phyloP scores from a whole-genome alignment of 1,284 basidiomycete species.

The Cryptococcus sp. region DNA sequence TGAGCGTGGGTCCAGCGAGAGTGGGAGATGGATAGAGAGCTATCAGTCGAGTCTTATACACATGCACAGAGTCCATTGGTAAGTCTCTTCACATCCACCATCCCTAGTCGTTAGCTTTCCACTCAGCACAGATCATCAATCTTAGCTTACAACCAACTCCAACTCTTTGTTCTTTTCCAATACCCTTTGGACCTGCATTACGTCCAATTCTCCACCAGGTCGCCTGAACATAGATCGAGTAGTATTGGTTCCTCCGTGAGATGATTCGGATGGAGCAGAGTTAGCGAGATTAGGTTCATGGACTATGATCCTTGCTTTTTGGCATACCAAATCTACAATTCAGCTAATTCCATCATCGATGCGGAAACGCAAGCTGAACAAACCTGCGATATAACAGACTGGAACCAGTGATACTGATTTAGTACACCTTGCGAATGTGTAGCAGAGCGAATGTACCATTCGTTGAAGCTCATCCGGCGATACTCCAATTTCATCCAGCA shows the following conservation, averaged over 20 bases:
- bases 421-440: conserved; percentile 49
- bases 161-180: conserved; percentile 34
- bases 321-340: conserved; percentile 36
- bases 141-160: conserved; percentile 28
- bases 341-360: neutral
- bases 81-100: conserved; percentile 36
- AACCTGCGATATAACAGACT: conserved; percentile 51
- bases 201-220: conserved; percentile 15
- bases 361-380: conserved; percentile 3
- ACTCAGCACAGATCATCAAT: neutral
- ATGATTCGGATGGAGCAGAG: conserved; percentile 29
- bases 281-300: conserved; percentile 20
- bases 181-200: conserved; percentile 35
- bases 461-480: conserved; percentile 42
- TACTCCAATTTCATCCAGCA: conserved; percentile 45
- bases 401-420: conserved; percentile 44
- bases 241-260: conserved; percentile 14
- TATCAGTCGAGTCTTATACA: neutral
- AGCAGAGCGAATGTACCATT: conserved; percentile 47
- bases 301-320: conserved; percentile 40
- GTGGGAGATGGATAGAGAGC: neutral
- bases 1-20: neutral
- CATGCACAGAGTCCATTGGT: neutral
- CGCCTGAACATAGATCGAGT: neutral
- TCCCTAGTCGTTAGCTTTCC: conserved; percentile 17